Conservation (phyloP, 371 early-diverging fungal species). For the Actinomucor elegans region DNA sequence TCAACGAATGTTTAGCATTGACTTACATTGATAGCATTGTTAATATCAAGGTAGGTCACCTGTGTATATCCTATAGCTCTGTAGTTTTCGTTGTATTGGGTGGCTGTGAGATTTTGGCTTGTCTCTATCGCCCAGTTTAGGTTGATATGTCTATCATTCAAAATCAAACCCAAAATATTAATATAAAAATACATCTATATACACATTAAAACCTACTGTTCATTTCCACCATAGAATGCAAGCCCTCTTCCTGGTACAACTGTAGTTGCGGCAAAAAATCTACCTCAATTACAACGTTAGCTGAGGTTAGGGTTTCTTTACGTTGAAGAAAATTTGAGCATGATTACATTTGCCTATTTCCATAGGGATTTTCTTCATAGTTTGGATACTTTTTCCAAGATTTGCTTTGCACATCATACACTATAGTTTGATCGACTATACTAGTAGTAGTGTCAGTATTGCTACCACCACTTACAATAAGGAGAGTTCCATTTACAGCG, state of each 20-base stretch:
- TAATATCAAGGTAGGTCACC: neutral
- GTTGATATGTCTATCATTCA: neutral
- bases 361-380: neutral
- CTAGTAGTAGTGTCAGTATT: neutral
- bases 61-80: neutral
- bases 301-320: neutral
- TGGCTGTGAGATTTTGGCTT: neutral
- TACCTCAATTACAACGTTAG: neutral
- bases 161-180: too few relatives aligned
- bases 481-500: neutral
- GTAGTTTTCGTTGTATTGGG: neutral
- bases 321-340: too few relatives aligned
- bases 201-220: neutral
- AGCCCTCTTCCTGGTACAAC: neutral
- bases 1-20: too few relatives aligned
- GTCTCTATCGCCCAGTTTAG: neutral
- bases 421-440: neutral
- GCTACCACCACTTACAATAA: neutral
- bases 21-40: neutral
- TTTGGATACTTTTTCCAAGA: neutral
- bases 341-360: conserved; percentile 1
- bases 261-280: neutral
- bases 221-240: neutral
- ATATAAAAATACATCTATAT: neutral
- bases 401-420: neutral